Evolutionary conservation across 306 rosid species (phyloP).

Genomic region (Quillaja saponaria): DNA sequence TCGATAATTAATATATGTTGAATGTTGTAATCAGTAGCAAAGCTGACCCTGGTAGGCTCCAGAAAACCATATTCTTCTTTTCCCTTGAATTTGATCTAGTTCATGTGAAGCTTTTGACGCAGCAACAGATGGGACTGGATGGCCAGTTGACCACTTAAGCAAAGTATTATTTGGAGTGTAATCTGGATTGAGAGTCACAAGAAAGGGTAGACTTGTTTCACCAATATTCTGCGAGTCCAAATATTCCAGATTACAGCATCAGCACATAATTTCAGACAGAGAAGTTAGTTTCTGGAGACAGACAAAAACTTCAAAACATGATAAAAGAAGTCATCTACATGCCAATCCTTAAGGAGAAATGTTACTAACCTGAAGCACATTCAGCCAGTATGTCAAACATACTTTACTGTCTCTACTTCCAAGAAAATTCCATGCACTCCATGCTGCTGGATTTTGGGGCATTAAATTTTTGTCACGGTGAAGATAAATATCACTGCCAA

Average conservation of each 20-base stretch:
- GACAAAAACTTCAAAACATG: too few species aligned
- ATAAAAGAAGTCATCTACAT: too few species aligned
- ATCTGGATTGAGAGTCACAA: conserved; percentile 85
- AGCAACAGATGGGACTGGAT: conserved; percentile 82
- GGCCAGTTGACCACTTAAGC: conserved; percentile 81
- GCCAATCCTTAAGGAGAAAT: background rate
- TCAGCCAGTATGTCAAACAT: conserved; percentile 91
- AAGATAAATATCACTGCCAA: conserved; percentile 91
- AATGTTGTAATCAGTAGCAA: conserved; percentile 18
- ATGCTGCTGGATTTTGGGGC: conserved; percentile 91
- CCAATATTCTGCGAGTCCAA: conserved; percentile 65
- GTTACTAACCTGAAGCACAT: conserved; percentile 78
- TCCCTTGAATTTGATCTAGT: conserved; percentile 74
- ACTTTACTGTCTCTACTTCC: conserved; percentile 63
- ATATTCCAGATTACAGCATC: conserved; percentile 13
- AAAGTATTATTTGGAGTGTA: conserved; percentile 57
- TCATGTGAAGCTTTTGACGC: conserved; percentile 77
- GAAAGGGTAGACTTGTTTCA: conserved; percentile 58
- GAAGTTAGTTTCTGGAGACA: too few species aligned
- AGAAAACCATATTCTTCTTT: conserved; percentile 85
- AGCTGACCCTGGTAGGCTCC: conserved; percentile 83
- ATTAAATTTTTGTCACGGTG: conserved; percentile 86
- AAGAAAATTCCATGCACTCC: conserved; percentile 98
- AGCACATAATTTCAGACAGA: background rate
- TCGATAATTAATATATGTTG: too few species aligned